Conservation (phyloP, 2,329 filamentous ascomycete genomes). For the Coniochaeta sp. region DNA sequence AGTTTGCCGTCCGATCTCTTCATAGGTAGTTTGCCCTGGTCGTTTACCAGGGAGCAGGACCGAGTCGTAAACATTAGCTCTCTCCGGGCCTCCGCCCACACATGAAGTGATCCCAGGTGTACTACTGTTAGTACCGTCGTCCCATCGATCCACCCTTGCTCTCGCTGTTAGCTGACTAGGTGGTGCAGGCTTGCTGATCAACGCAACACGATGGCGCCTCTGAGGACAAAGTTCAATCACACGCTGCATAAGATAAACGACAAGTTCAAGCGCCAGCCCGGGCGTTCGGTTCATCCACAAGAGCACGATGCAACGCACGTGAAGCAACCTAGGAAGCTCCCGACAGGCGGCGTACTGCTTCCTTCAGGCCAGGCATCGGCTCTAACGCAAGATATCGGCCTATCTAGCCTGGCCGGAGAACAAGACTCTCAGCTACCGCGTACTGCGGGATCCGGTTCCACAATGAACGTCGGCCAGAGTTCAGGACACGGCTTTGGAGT, state of each 20-base stretch:
- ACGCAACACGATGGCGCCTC: neutral
- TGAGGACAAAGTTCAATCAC: neutral
- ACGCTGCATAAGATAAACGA: neutral
- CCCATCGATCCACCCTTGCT: neutral
- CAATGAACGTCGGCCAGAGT: neutral
- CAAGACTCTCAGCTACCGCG: neutral
- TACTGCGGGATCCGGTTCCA: neutral
- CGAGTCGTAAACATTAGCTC: neutral
- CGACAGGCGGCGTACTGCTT: neutral
- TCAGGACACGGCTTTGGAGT: neutral
- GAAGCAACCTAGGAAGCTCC: neutral
- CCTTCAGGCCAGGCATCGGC: neutral
- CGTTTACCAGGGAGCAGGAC: neutral
- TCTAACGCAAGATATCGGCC: neutral
- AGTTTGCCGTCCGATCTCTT: neutral
- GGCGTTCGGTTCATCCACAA: neutral
- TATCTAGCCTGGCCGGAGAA: neutral
- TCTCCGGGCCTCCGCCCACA: neutral
- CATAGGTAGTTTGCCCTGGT: neutral
- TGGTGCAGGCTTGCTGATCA: neutral
- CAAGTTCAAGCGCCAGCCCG: neutral
- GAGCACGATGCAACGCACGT: neutral
- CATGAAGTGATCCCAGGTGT: neutral
- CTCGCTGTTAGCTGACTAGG: neutral
- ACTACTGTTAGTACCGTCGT: neutral